phyloP scores from a whole-genome alignment of 2,329 filamentous ascomycete species.

The Hypomyces perniciosus region DNA sequence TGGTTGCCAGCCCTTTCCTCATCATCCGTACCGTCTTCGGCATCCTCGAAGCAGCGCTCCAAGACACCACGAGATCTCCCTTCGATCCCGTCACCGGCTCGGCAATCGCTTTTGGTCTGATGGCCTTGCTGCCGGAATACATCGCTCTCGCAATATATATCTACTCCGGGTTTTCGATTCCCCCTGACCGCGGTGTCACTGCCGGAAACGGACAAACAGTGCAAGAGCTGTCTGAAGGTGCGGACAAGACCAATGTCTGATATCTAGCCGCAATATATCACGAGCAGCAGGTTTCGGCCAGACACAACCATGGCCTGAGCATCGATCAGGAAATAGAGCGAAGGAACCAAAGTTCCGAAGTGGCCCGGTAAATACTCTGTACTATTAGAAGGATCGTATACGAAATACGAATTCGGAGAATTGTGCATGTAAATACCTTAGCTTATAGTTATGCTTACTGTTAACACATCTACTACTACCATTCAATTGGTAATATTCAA shows the following conservation, averaged over 20 bases:
- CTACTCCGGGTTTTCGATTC: slow-evolving; percentile 14
- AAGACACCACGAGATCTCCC: slow-evolving; percentile 1
- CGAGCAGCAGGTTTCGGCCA: neutral
- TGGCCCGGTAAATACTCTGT: too few relatives aligned
- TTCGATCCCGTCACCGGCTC: slow-evolving; percentile 18
- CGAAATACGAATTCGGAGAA: neutral
- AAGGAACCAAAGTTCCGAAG: neutral
- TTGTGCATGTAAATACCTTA: neutral
- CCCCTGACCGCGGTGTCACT: slow-evolving; percentile 6
- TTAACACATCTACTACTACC: too few relatives aligned
- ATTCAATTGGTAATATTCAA: neutral
- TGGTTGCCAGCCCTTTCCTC: slow-evolving; percentile 19
- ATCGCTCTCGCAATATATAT: slow-evolving; percentile 13
- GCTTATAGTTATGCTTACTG: neutral
- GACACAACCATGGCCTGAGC: too few relatives aligned
- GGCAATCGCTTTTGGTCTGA: slow-evolving; percentile 12
- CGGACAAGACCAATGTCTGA: slow-evolving; percentile 5
- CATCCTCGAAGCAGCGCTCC: slow-evolving; percentile 15
- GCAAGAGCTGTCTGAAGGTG: neutral
- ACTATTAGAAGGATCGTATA: neutral
- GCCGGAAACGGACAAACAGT: neutral
- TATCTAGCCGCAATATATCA: neutral
- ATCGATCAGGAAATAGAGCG: neutral
- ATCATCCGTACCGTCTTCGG: slow-evolving; percentile 18
- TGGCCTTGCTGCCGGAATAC: slow-evolving; percentile 16